These are phyloP conservation scores for Tephrocybe sp. DNA, from an alignment of 768 basidiomycete species.

Conservation along the genomic window DNA sequence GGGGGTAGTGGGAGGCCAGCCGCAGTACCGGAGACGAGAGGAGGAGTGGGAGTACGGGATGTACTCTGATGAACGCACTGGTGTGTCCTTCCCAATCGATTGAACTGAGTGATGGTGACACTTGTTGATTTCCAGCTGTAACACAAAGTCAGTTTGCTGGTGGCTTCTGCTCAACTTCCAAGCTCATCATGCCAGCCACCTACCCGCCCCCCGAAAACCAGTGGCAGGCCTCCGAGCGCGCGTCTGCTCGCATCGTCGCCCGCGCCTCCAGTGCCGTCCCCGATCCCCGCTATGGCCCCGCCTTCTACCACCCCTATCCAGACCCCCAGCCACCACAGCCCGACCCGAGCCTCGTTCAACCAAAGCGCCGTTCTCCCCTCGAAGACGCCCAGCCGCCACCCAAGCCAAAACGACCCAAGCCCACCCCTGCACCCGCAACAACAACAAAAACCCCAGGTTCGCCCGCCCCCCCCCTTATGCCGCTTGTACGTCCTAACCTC, in stretches of 20 bases:
- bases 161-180: conserved; percentile 4
- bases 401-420: neutral
- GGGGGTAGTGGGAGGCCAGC: conserved; percentile 18
- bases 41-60: too few relatives aligned
- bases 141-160: conserved; percentile 35
- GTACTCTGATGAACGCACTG: conserved; percentile 59
- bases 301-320: conserved; percentile 14
- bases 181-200: too few relatives aligned
- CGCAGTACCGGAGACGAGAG: too few relatives aligned
- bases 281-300: neutral
- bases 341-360: conserved; percentile 18
- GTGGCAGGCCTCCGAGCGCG: conserved; percentile 55
- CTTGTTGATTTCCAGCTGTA: conserved; percentile 30
- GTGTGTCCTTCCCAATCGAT: conserved; percentile 32
- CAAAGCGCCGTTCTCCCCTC: conserved; percentile 35
- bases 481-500: neutral
- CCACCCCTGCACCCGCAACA: neutral
- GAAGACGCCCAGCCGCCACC: conserved; percentile 29
- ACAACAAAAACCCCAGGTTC: neutral
- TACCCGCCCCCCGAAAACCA: conserved; percentile 30
- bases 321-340: conserved; percentile 6
- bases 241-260: conserved; percentile 58
- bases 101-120: conserved; percentile 12
- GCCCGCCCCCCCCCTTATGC: neutral
- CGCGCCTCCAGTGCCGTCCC: conserved; percentile 28